Evolutionary conservation across 129 eudicot genomes (phyloP), one percentile per base, ranked within the genome.

Genomic region (Tagetes patula): DNA sequence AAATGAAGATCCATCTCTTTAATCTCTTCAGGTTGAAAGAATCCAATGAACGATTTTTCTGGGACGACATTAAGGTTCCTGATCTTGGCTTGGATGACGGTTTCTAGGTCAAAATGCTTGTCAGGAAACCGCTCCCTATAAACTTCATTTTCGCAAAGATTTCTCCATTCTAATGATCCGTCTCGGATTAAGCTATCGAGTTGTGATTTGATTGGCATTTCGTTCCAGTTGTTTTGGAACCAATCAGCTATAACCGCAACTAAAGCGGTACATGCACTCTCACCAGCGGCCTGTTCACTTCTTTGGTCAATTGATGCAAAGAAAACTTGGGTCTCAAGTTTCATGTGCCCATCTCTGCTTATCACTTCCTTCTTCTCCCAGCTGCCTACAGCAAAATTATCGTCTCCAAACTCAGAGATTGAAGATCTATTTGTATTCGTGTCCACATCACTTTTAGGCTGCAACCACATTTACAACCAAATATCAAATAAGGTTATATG

Each of bases 351-450:
- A 0, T 61, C 67, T 61, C 67, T 4, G 45, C 67, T 61, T 61
- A 61, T 61, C 67, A 61, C 67, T 61, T 61, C 67, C 42, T 61
- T 61, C 45, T 61, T 61, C 67, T 61, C 67, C 67, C 67, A 61
- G 30, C 67, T 36, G 13, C 67, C 67, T 61, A 61, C 67, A 1
- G 67, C 67, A 61, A 61, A 61, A 13, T 36, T 61, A 36, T 61
- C 67, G 6, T 61, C 67, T 36, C 67, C 67, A 36, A 61, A 61
- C 12, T 61, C 67, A 36, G 67, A 61, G 67, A 61, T 36, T 5
- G 67, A 61, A 61, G 67, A 0, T 34, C 45, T n/a, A 4, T 36
- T 36, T 61, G 67, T 61, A 36, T 5, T 61, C 30, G 3, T 37
- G 4, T 61, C 67, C 67, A 34, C 67, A 9, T 61, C 45, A 36